Percentiles rank a stretch among this genome's conserved stretches.
These are phyloP conservation scores for Chara braunii DNA, from an alignment of 139 green algal genomes.

Conservation along the genomic window DNA sequence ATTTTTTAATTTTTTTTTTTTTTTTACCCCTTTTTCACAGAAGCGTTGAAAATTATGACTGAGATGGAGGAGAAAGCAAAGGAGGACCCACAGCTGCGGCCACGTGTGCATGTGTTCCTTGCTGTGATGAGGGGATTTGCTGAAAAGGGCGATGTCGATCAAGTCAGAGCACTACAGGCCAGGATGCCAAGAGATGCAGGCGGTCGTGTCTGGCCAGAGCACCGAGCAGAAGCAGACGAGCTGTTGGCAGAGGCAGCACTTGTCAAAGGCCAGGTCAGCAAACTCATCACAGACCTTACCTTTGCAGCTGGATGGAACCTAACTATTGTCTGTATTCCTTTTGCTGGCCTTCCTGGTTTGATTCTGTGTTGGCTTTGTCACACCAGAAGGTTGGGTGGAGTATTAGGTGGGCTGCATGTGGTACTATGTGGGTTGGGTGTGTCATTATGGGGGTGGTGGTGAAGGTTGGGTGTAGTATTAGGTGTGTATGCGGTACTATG, in stretches of 20 bases:
- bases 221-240: constrained; percentile 22
- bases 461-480: too few species aligned
- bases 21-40: constrained; percentile 5
- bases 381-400: too few species aligned
- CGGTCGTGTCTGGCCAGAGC: constrained; percentile 28
- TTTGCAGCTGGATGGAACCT: too few species aligned
- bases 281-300: too few species aligned
- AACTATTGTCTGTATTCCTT: too few species aligned
- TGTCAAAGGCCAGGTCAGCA: constrained; percentile 8
- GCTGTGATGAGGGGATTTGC: constrained; percentile 23
- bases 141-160: constrained; percentile 9
- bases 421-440: too few species aligned
- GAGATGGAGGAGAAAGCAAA: constrained; percentile 17
- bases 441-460: too few species aligned
- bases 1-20: constrained; percentile 10
- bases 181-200: constrained; percentile 1
- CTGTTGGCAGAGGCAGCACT: constrained; percentile 28
- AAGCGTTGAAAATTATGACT: constrained; percentile 15
- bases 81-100: not conserved
- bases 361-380: too few species aligned
- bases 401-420: too few species aligned
- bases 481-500: too few species aligned
- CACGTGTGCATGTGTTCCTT: constrained; percentile 27
- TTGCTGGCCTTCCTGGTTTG: too few species aligned
- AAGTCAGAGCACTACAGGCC: not conserved